Base-by-base conservation (phyloP, 768 basidiomycete genomes). In the Psilocybe cyanescens region DNA sequence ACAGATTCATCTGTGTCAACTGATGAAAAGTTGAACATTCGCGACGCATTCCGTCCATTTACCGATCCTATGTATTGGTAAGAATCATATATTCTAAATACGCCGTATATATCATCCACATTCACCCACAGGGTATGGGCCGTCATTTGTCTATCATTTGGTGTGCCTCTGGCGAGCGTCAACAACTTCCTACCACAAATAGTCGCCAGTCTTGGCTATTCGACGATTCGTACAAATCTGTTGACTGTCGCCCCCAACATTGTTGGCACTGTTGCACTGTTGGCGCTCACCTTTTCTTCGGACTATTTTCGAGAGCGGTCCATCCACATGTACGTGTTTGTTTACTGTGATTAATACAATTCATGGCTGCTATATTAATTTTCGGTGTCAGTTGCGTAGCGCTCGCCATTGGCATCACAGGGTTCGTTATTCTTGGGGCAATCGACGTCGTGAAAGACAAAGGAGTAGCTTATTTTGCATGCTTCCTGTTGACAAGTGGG, bases 121-220 rank as follows among this genome's bases (percentile, higher is more conserved):
- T 29, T 49, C 8, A 28, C 45, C 7, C 24, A 39, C 37, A 78
- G 76, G 79, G 17, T 80, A 37, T 83, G 81, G 81, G 79, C 79
- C 4, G 47, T 81, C 45, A 80, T 83, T 61, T 79, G 76, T 65
- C 61, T 80, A 39, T 76, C 79, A 7, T 78, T 79, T 37, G 80
- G 82, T 8, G 82, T 85, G 5, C 82, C 82, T 1, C 70, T 81
- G 7, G 79, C 81, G 1, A 81, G 79, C n/a, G 83, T 83, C 57
- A 82, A 83, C 67, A 83, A 83, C 62, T 84, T 83, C 67, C 72
- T 85, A 12, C 82, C 81, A 0, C 82, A 84, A 48, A 80, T 80
- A 35, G 78, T 80, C 28, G 77, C 74, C 8, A 79, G 79, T 55
- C 71, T 82, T 4, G 78, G 78, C 12, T 81, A 79, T 65, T 79